These are phyloP conservation scores for Gynostemma pentaphyllum DNA, from an alignment of 306 rosid genomes.

Conservation along the genomic window DNA sequence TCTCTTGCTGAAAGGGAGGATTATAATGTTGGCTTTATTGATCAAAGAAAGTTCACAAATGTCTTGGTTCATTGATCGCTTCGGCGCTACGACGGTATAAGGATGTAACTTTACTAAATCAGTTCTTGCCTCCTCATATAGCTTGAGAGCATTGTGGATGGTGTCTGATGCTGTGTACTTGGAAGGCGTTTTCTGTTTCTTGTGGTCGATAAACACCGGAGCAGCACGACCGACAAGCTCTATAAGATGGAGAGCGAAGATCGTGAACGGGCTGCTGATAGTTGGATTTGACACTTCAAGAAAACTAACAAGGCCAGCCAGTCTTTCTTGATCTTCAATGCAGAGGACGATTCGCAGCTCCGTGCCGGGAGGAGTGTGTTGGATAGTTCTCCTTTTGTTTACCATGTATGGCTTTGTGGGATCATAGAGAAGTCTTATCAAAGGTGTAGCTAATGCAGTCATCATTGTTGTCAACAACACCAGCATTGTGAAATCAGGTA, in stretches of 20 bases:
- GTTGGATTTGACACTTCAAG: slow-evolving; percentile 48
- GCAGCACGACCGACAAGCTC: slow-evolving; percentile 54
- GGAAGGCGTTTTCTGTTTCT: slow-evolving; percentile 23
- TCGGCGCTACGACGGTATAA: slow-evolving; percentile 42
- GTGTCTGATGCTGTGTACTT: slow-evolving; percentile 24
- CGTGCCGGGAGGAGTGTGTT: slow-evolving; percentile 35
- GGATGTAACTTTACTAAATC: slow-evolving; percentile 23
- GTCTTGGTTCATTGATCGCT: slow-evolving; percentile 51
- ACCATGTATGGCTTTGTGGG: slow-evolving; percentile 78
- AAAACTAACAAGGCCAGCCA: slow-evolving; percentile 26
- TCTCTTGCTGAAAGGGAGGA: slow-evolving; percentile 33
- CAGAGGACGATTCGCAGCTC: slow-evolving; percentile 35
- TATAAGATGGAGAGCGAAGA: slow-evolving; percentile 32
- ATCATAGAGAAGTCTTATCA: slow-evolving; percentile 51
- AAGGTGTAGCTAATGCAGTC: slow-evolving; percentile 35
- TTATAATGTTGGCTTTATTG: slow-evolving; percentile 33
- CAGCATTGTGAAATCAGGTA: slow-evolving; percentile 40
- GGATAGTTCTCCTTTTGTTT: slow-evolving; percentile 54
- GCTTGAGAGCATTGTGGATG: slow-evolving; percentile 24
- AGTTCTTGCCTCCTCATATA: slow-evolving; percentile 18
- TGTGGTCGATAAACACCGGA: slow-evolving; percentile 54
- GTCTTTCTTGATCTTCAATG: slow-evolving; percentile 27
- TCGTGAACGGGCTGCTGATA: slow-evolving; percentile 18
- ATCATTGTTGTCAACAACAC: slow-evolving; percentile 30
- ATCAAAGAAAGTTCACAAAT: slow-evolving; percentile 48